Evolutionary conservation across 208 protist genomes (phyloP).

Genomic region (Leishmania turanica): DNA sequence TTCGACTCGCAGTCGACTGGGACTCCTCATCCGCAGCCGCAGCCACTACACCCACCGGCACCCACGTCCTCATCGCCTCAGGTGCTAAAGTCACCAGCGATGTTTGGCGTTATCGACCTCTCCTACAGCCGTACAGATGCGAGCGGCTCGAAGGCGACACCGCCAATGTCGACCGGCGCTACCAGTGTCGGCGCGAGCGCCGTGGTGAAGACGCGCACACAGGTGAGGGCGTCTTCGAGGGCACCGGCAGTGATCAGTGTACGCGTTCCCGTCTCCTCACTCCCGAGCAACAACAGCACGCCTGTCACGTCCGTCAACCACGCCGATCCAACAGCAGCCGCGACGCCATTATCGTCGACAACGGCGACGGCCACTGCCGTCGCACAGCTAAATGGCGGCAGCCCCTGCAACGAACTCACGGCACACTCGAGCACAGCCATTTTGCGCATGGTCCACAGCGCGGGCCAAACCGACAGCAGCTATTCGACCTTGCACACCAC

Average conservation of each 20-base stretch:
- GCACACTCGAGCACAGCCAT: slow-evolving; percentile 5
- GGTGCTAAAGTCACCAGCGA: slow-evolving; percentile 15
- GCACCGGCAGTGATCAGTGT: slow-evolving; percentile 6
- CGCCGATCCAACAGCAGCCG: slow-evolving; percentile 4
- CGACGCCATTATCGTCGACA: not conserved
- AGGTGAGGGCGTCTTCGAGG: not conserved
- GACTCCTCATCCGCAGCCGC: not conserved
- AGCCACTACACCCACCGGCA: not conserved
- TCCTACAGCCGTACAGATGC: slow-evolving; percentile 18
- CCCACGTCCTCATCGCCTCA: not conserved
- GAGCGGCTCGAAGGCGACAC: not conserved
- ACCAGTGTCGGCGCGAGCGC: not conserved
- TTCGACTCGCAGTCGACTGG: not conserved
- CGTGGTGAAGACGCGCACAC: not conserved
- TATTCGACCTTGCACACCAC: not conserved
- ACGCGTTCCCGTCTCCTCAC: not conserved
- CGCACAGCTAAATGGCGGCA: not conserved
- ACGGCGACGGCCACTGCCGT: not conserved
- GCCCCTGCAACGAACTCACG: not conserved
- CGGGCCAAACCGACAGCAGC: not conserved
- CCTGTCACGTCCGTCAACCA: not conserved
- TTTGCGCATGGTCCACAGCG: slow-evolving; percentile 14
- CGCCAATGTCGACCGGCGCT: not conserved
- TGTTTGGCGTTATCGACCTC: slow-evolving; percentile 37
- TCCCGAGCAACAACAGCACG: not conserved